Conservation (phyloP, 768 basidiomycete species). For the Leccinum variicolor region DNA sequence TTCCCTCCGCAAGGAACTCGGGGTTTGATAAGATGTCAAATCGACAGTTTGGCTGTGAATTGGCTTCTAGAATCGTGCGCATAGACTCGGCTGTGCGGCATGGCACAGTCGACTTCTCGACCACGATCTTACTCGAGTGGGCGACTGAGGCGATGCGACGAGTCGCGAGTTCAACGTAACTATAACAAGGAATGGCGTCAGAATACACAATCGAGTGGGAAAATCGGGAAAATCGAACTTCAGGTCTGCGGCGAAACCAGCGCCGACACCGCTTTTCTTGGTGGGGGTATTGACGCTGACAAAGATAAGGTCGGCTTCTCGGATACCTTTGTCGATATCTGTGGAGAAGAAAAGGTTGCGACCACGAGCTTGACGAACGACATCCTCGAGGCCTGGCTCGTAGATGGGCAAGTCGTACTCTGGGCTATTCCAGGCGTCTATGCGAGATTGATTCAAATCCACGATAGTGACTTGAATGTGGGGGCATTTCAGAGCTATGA, state of each 20-base stretch:
- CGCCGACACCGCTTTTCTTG: constrained; percentile 96
- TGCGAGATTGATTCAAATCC: constrained; percentile 90
- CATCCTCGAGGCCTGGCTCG: constrained; percentile 92
- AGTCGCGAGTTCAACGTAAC: constrained; percentile 96
- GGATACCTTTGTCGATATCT: constrained; percentile 89
- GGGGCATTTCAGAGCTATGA: constrained; percentile 91
- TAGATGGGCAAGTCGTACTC: constrained; percentile 91
- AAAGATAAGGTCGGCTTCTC: constrained; percentile 96
- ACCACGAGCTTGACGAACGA: constrained; percentile 84
- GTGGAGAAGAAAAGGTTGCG: constrained; percentile 98
- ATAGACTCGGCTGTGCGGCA: constrained; percentile 99
- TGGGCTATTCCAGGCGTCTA: constrained; percentile 94
- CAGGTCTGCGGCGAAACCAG: constrained; percentile 97
- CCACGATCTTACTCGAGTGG: constrained; percentile 91
- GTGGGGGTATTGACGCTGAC: constrained; percentile 99
- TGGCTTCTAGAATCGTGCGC: constrained; percentile 98
- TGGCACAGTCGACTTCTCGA: constrained; percentile 98
- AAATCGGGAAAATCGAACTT: constrained; percentile 58
- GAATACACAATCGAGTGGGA: constrained; percentile 2
- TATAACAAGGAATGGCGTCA: constrained; percentile 31
- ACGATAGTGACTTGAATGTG: constrained; percentile 96
- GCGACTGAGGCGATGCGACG: constrained; percentile 94
- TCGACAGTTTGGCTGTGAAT: constrained; percentile 85
- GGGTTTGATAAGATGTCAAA: constrained; percentile 99
- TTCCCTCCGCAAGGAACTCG: constrained; percentile 98